phyloP scores from a whole-genome alignment of 2,329 filamentous ascomycete genomes.

The Phyllosticta paracitricarpa region DNA sequence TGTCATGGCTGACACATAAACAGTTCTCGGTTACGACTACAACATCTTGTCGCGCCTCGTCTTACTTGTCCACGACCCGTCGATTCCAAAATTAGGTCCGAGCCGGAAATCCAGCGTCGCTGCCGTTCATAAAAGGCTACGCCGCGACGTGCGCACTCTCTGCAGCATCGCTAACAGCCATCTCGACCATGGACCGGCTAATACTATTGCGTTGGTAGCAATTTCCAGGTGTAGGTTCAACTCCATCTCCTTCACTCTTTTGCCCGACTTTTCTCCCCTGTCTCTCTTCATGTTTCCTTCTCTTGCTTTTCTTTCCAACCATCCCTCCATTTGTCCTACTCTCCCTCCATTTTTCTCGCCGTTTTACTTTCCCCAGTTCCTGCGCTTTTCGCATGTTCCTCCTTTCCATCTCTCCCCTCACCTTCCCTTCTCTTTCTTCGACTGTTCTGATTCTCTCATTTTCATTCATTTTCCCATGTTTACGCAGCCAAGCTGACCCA shows the following conservation, averaged over 20 bases:
- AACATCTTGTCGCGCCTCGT: slow-evolving; percentile 27
- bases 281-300: no score
- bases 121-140: slow-evolving; percentile 17
- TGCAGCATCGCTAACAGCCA: slow-evolving; percentile 27
- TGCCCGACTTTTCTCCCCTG: no score
- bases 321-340: no score
- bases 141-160: slow-evolving; percentile 20
- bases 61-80: slow-evolving; percentile 26
- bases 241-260: neutral
- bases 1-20: neutral
- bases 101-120: slow-evolving; percentile 23
- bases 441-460: no score
- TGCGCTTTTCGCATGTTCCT: no score
- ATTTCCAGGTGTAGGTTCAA: slow-evolving; percentile 22
- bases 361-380: neutral
- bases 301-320: no score
- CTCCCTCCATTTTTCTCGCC: neutral
- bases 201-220: slow-evolving; percentile 27
- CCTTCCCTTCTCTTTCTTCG: no score
- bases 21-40: slow-evolving; percentile 17
- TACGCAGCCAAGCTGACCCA: no score
- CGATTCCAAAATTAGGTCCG: slow-evolving; percentile 26
- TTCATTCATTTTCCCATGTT: no score
- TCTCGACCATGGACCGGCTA: slow-evolving; percentile 23
- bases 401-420: no score